A percentile compares a stretch with the other conserved stretches of the same genome.
phyloP scores from a whole-genome alignment of 2,329 filamentous ascomycete genomes.

The Pseudogymnoascus destructans region DNA sequence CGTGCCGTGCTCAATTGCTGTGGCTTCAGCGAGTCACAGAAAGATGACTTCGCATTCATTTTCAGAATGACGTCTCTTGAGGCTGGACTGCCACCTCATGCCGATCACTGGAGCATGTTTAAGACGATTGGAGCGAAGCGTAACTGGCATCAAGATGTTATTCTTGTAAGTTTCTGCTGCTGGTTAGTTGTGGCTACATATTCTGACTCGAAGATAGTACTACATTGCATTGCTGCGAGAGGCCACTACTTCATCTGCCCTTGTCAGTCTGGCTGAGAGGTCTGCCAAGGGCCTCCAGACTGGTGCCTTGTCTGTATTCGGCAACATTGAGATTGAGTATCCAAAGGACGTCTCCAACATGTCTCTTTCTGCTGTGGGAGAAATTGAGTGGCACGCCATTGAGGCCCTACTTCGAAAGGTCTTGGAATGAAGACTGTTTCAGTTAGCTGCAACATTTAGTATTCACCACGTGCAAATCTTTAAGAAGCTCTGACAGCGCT shows the following conservation, averaged over 20 bases:
- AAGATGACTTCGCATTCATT: slow-evolving; percentile 42
- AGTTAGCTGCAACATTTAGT: background rate
- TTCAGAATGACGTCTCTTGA: slow-evolving; percentile 28
- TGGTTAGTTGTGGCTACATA: background rate
- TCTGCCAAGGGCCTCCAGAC: slow-evolving; percentile 16
- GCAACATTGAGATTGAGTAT: slow-evolving; percentile 38
- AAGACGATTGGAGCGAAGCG: slow-evolving; percentile 40
- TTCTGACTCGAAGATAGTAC: slow-evolving; percentile 30
- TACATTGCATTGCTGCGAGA: slow-evolving; percentile 44
- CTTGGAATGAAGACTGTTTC: slow-evolving; percentile 2
- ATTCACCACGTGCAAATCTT: background rate
- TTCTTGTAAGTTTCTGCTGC: slow-evolving; percentile 35
- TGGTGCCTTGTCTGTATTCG: slow-evolving; percentile 29
- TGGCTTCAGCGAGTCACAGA: slow-evolving; percentile 48
- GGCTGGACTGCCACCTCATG: slow-evolving; percentile 36
- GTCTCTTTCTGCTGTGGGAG: slow-evolving; percentile 35
- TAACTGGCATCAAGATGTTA: slow-evolving; percentile 36
- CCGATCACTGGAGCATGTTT: slow-evolving; percentile 38
- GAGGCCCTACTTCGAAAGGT: slow-evolving; percentile 33
- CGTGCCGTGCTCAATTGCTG: slow-evolving; percentile 41
- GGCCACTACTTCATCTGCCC: slow-evolving; percentile 33
- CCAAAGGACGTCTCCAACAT: slow-evolving; percentile 29
- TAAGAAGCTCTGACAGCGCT: background rate
- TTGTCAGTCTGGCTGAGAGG: slow-evolving; percentile 32
- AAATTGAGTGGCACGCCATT: slow-evolving; percentile 36